Conservation (phyloP, 495 filamentous ascomycete genomes). For the Aspergillus nanangensis region DNA sequence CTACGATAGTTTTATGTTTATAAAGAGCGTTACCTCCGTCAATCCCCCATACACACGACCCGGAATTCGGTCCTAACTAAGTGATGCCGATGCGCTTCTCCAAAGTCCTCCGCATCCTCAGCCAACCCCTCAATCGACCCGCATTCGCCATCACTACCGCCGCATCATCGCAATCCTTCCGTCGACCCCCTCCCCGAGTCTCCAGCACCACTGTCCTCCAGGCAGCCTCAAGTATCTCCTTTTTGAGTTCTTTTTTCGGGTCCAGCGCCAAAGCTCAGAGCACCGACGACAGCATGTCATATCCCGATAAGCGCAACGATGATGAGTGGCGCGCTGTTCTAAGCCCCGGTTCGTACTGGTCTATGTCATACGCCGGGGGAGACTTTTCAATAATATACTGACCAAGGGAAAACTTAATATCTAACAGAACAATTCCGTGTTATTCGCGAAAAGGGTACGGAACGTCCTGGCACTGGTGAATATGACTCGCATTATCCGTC, state of each 20-base stretch:
- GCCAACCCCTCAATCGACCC: constrained; percentile 13
- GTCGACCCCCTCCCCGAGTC: constrained; percentile 26
- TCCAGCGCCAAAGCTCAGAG: constrained; percentile 40
- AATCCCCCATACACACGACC: too few relatives aligned
- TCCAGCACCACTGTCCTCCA: constrained; percentile 33
- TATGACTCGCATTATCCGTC: constrained; percentile 82
- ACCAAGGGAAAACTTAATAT: constrained; percentile 11
- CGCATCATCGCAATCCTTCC: constrained; percentile 15
- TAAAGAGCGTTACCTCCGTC: too few relatives aligned
- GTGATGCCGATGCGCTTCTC: constrained; percentile 54
- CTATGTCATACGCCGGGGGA: too few relatives aligned
- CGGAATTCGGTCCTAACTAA: too few relatives aligned
- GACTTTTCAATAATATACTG: too few relatives aligned
- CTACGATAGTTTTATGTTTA: too few relatives aligned
- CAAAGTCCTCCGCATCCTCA: constrained; percentile 45
- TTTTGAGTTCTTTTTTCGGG: constrained; percentile 75
- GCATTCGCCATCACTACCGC: constrained; percentile 18
- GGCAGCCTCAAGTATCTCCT: constrained; percentile 71
- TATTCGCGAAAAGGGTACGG: constrained; percentile 87
- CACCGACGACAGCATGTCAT: constrained; percentile 59
- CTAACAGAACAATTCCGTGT: constrained; percentile 84
- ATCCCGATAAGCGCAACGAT: constrained; percentile 71
- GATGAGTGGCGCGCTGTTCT: constrained; percentile 88
- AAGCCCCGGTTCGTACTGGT: constrained; percentile 54
- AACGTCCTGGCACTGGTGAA: constrained; percentile 70